phyloP scores from a whole-genome alignment of 2,329 filamentous ascomycete species.

The Diaporthe caulivora region DNA sequence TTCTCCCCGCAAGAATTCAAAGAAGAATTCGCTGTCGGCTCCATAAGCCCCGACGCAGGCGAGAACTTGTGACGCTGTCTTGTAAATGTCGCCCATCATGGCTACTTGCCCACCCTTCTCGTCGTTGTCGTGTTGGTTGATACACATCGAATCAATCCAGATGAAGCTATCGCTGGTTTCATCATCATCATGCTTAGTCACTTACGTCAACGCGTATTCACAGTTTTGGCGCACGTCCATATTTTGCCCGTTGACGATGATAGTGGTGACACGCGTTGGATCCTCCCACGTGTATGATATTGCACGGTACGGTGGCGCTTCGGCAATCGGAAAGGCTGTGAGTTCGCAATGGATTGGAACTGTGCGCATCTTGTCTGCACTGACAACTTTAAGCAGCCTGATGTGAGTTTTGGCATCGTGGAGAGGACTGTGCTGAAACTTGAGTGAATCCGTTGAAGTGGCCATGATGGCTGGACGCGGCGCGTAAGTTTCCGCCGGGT shows the following conservation, averaged over 20 bases:
- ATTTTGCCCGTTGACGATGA: not conserved
- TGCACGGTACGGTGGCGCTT: not conserved
- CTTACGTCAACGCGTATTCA: not conserved
- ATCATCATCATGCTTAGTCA: not conserved
- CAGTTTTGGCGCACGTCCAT: not conserved
- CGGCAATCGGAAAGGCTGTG: not conserved
- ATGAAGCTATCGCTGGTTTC: not conserved
- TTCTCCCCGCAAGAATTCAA: not conserved
- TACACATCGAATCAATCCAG: not conserved
- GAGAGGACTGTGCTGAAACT: not conserved
- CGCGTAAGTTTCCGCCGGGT: not conserved
- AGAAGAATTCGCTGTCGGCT: not conserved
- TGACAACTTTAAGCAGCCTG: not conserved
- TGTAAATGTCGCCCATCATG: not conserved
- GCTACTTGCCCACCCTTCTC: not conserved
- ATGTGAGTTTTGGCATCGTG: not conserved
- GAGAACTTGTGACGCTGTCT: not conserved
- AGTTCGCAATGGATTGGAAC: not conserved
- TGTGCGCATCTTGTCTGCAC: not conserved
- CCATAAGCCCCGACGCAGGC: not conserved
- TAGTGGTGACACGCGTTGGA: not conserved
- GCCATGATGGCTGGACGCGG: not conserved
- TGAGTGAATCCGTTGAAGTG: not conserved
- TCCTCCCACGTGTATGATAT: not conserved
- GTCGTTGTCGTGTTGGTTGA: not conserved